These are phyloP conservation scores for Phialophora chinensis DNA, from an alignment of 2,329 filamentous ascomycete genomes.

Conservation along the genomic window DNA sequence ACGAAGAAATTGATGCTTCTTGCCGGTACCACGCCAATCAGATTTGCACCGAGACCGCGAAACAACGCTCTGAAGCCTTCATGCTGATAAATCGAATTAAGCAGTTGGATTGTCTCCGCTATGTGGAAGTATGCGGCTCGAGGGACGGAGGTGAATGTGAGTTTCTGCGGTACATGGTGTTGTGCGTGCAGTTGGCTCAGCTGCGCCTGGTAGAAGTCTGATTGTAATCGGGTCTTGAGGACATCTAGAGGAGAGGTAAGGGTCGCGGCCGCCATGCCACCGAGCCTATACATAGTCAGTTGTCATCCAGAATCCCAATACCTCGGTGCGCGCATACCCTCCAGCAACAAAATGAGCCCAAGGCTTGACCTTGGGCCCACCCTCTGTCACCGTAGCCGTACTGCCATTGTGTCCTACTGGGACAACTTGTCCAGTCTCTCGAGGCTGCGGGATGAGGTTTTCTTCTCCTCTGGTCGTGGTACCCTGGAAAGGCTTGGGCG, in stretches of 20 bases:
- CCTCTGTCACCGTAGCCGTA: constrained; percentile 36
- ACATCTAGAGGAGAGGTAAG: constrained; percentile 94
- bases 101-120: constrained; percentile 82
- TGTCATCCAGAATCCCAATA: not conserved
- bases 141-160: constrained; percentile 65
- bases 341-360: constrained; percentile 93
- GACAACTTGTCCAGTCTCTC: constrained; percentile 48
- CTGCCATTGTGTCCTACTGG: constrained; percentile 40
- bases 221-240: constrained; percentile 89
- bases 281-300: constrained; percentile 63
- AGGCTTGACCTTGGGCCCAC: constrained; percentile 66
- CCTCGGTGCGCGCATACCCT: constrained; percentile 64
- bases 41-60: constrained; percentile 89
- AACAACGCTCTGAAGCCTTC: constrained; percentile 90
- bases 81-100: constrained; percentile 76
- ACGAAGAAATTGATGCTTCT: constrained; percentile 92
- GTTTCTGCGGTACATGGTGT: constrained; percentile 59
- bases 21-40: constrained; percentile 87
- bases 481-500: constrained; percentile 37
- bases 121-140: constrained; percentile 76
- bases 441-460: constrained; percentile 39
- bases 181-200: constrained; percentile 71
- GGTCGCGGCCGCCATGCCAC: constrained; percentile 89
- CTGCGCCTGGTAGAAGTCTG: constrained; percentile 90
- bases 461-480: constrained; percentile 34